phyloP scores from a whole-genome alignment of 1,139 yeast species.

The Lodderomyces pseudojiufengensis region DNA sequence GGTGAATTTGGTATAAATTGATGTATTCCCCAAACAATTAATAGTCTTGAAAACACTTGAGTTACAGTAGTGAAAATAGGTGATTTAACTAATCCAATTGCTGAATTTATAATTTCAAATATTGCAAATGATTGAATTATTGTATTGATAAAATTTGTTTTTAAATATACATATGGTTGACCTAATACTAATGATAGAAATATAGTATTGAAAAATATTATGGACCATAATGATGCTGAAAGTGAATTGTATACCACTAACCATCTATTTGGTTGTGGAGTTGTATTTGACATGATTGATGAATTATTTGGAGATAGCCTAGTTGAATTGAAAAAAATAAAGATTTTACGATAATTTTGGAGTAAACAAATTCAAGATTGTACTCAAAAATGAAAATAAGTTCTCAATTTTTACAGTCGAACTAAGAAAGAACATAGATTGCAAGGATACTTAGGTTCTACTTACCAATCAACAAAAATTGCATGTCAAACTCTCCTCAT shows the following conservation, averaged over 20 bases:
- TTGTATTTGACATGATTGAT: not conserved
- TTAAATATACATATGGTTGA: slow-evolving; percentile 57
- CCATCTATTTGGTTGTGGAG: slow-evolving; percentile 34
- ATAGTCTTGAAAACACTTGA: slow-evolving; percentile 81
- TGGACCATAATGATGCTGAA: slow-evolving; percentile 44
- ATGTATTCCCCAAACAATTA: slow-evolving; percentile 82
- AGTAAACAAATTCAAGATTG: too few relatives aligned
- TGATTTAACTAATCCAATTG: slow-evolving; percentile 75
- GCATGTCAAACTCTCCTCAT: too few relatives aligned
- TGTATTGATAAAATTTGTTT: slow-evolving; percentile 58
- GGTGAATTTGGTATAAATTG: slow-evolving; percentile 66
- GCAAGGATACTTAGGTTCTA: too few relatives aligned
- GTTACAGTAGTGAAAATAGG: slow-evolving; percentile 79
- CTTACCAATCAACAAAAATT: too few relatives aligned
- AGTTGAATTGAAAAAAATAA: not conserved
- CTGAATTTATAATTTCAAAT: slow-evolving; percentile 76
- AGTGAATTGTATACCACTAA: slow-evolving; percentile 43
- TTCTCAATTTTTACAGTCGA: too few relatives aligned
- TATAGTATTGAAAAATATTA: slow-evolving; percentile 40
- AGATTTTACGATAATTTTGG: too few relatives aligned
- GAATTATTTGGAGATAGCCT: too few relatives aligned
- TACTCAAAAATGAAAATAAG: too few relatives aligned
- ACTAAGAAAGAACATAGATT: too few relatives aligned
- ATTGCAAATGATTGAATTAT: slow-evolving; percentile 80
- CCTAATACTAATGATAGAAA: slow-evolving; percentile 40